Percentiles rank a stretch among this genome's conserved stretches.
phyloP scores from a whole-genome alignment of 805 yeast genomes.

The Metschnikowia lochheadii region DNA sequence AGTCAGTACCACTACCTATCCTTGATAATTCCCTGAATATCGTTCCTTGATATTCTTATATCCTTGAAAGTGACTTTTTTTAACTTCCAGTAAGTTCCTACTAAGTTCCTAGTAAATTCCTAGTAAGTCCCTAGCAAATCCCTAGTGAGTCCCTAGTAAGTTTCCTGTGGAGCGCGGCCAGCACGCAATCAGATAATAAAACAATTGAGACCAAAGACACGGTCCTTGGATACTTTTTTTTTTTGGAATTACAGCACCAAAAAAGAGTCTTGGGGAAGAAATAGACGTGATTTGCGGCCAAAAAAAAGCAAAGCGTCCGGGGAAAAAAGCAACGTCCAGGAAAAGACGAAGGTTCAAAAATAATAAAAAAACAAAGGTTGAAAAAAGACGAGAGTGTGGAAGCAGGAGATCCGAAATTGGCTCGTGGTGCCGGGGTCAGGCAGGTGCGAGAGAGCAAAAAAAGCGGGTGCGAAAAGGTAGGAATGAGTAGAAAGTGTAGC shows the following conservation, averaged over 20 bases:
- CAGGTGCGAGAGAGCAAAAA: not conserved
- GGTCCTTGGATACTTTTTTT: not conserved
- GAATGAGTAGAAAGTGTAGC: not conserved
- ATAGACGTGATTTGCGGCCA: not conserved
- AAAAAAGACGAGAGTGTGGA: not conserved
- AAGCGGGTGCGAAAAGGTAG: slow-evolving; percentile 4
- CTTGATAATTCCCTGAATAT: too few species aligned
- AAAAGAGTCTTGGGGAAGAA: too few species aligned
- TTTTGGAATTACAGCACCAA: not conserved
- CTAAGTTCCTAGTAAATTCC: too few species aligned
- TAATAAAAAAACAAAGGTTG: too few species aligned
- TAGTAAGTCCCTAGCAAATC: too few species aligned
- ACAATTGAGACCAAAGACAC: not conserved
- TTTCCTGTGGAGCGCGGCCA: not conserved
- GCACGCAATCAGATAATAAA: not conserved
- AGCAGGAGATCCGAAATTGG: not conserved
- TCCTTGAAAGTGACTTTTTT: too few species aligned
- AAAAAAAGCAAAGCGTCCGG: not conserved
- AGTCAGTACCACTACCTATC: too few species aligned
- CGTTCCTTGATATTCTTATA: too few species aligned
- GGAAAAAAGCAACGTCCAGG: too few species aligned
- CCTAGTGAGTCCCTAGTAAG: too few species aligned
- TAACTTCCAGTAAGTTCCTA: too few species aligned
- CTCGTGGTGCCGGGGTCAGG: not conserved
- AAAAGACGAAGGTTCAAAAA: too few species aligned